These are phyloP conservation scores for Fusarium papillatum DNA, from an alignment of 2,329 filamentous ascomycete species.

Conservation along the genomic window DNA sequence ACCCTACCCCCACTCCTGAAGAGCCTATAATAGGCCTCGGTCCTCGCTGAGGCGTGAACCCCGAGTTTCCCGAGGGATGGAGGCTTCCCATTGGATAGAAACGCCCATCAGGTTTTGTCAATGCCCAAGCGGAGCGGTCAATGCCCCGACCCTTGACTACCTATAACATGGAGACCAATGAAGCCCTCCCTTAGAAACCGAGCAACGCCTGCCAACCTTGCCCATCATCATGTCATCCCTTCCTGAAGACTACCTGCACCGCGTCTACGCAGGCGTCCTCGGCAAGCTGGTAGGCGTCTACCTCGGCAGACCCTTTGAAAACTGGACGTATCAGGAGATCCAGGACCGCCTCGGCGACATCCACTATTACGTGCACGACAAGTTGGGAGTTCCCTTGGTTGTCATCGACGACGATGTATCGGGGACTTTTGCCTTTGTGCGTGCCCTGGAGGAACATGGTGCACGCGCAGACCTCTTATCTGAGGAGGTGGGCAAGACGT, in stretches of 20 bases:
- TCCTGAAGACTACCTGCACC: slow-evolving; percentile 14
- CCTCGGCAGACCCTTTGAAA: slow-evolving; percentile 15
- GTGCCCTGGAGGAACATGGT: slow-evolving; percentile 15
- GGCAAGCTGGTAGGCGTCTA: slow-evolving; percentile 21
- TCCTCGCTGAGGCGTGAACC: background rate
- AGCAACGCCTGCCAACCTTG: background rate
- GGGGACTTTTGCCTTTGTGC: slow-evolving; percentile 17
- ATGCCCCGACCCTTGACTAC: background rate
- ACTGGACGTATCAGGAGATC: slow-evolving; percentile 17
- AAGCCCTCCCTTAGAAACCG: background rate
- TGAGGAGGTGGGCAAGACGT: slow-evolving; percentile 17
- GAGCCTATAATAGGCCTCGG: background rate
- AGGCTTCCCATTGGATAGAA: background rate
- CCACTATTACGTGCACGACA: slow-evolving; percentile 17
- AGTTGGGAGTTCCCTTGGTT: slow-evolving; percentile 10
- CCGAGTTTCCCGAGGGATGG: slow-evolving; percentile 4
- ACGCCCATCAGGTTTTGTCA: background rate
- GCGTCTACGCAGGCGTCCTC: slow-evolving; percentile 19
- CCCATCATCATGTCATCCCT: slow-evolving; percentile 5
- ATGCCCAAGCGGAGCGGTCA: background rate
- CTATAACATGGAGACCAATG: background rate
- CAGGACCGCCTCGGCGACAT: slow-evolving; percentile 10
- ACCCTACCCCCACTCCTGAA: too few species aligned
- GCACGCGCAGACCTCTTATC: slow-evolving; percentile 7
- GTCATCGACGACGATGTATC: slow-evolving; percentile 20